Evolutionary conservation across 805 yeast genomes (phyloP), one percentile per base, ranked within the genome.

Genomic region (Ogataea glucozyma): DNA sequence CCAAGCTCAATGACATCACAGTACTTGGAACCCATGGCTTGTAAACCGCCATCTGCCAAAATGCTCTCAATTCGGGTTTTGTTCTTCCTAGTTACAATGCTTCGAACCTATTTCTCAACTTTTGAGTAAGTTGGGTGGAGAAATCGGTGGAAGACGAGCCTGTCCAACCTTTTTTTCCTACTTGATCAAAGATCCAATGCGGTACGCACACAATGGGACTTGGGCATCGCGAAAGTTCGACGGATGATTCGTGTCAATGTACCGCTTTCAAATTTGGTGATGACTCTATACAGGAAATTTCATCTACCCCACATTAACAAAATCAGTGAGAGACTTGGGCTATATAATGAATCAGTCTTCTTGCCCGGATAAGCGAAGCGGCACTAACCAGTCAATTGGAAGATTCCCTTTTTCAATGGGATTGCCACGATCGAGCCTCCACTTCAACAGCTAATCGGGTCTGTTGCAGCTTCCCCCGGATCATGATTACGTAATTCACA

Each of bases 261-360:
- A 73, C 6, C 49, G 58, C 20, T 57, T 53, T 40, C 71, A 74
- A 20, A 71, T 73, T 19, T 67, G 66, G 46, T 72, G 76, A 11
- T n/a, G n/a, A n/a, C n/a, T n/a, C n/a, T n/a, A n/a, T n/a, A n/a
- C n/a, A 5, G 72, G 75, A 43, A 70, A 30, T 21, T 49, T n/a
- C n/a, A n/a, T n/a, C n/a, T n/a, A n/a, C n/a, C n/a, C n/a, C n/a
- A n/a, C n/a, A n/a, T n/a, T n/a, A n/a, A n/a, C n/a, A n/a, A n/a
- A n/a, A n/a, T n/a, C n/a, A n/a, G n/a, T n/a, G n/a, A n/a, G n/a
- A n/a, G n/a, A n/a, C n/a, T n/a, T n/a, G n/a, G n/a, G n/a, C n/a
- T n/a, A n/a, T n/a, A n/a, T n/a, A n/a, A n/a, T n/a, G n/a, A n/a
- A n/a, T n/a, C n/a, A n/a, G n/a, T n/a, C n/a, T n/a, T n/a, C n/a